Base-by-base conservation (phyloP, 2,329 filamentous ascomycete genomes). In the Gliomastix tumulicola region DNA sequence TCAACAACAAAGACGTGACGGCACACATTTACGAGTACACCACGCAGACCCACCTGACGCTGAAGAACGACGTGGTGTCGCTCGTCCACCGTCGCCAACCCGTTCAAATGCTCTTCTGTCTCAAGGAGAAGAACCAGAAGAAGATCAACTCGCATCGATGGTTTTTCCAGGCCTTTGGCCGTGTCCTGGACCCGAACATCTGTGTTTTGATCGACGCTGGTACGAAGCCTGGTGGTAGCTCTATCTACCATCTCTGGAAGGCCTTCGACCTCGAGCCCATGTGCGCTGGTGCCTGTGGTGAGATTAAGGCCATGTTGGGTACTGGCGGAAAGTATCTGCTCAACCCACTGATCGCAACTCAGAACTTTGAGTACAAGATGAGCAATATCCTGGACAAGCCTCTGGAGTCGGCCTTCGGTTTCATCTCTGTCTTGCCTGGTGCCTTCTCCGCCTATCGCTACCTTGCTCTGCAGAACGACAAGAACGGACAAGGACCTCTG, bases 291-390 rank as follows among this genome's bases (percentile, higher is more conserved):
- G 90, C 92, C 50, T 98, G 92, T 61, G 92, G 92, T 63, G 92
- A 98, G 61, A 98, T 98, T 69, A 97, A 98, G 63, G 90, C 90
- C 46, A 96, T 97, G 89, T 71, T 97, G 65, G 84, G 82, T 19
- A 79, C 78, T 4, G 79, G 75, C 40, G 89, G 90, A 45, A 90
- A 85, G 61, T 88, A 94, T 51, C 74, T 98, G 23, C 59, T 96
- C 47, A 98, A 97, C 53, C 92, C 92, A 1, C 74, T 98, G 5
- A 86, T 98, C 17, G 92, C 92, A 3, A 89, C 89, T 1, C 92
- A 98, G 54, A 98, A 98, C 56, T 98, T 98, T 51, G 92, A 98
- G 67, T 98, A 98, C 74, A 98, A 98, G 74, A 95, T 98, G 84
- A 95, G 88, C 60, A 98, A 98, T 55, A 98, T 98, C 55, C 74